Conservation (phyloP, 2,329 filamentous ascomycete species). For the Cercospora canescens region DNA sequence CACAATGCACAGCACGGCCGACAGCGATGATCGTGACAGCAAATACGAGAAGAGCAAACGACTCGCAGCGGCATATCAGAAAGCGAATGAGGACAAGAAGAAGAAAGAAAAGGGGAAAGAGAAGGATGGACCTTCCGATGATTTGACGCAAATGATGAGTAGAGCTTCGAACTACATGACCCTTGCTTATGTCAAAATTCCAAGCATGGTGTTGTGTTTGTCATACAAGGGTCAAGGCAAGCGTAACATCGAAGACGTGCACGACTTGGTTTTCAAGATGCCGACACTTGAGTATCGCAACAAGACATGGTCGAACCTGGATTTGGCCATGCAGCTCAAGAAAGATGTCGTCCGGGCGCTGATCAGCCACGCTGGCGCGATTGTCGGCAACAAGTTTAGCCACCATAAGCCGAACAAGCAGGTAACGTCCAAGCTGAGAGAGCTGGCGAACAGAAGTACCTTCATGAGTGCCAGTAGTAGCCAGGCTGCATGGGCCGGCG, state of each 20-base stretch:
- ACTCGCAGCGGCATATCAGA: slow-evolving; percentile 3
- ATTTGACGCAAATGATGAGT: slow-evolving; percentile 93
- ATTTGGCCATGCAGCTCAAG: slow-evolving; percentile 88
- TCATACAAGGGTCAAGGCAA: slow-evolving; percentile 96
- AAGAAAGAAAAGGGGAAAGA: slow-evolving; percentile 53
- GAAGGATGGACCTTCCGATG: slow-evolving; percentile 72
- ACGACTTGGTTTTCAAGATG: slow-evolving; percentile 95
- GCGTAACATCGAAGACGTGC: slow-evolving; percentile 93
- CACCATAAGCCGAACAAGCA: slow-evolving; percentile 80
- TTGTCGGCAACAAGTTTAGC: slow-evolving; percentile 95
- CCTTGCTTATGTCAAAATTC: slow-evolving; percentile 90
- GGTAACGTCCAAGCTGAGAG: slow-evolving; percentile 75
- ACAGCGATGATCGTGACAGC: slow-evolving; percentile 24
- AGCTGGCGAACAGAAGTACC: slow-evolving; percentile 77
- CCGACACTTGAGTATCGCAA: slow-evolving; percentile 94
- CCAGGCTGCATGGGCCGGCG: slow-evolving; percentile 7
- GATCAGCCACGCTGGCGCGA: slow-evolving; percentile 92
- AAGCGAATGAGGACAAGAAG: slow-evolving; percentile 27
- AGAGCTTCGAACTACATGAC: slow-evolving; percentile 98
- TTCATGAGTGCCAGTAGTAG: slow-evolving; percentile 46
- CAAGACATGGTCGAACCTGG: slow-evolving; percentile 98
- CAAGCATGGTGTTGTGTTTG: slow-evolving; percentile 90
- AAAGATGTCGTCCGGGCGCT: slow-evolving; percentile 91
- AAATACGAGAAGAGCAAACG: slow-evolving; percentile 34
- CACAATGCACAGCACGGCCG: slow-evolving; percentile 28